Percentiles rank a stretch among this genome's conserved stretches.
Conservation (phyloP, 2,329 filamentous ascomycete genomes). For the Sodiomyces alkalinus region DNA sequence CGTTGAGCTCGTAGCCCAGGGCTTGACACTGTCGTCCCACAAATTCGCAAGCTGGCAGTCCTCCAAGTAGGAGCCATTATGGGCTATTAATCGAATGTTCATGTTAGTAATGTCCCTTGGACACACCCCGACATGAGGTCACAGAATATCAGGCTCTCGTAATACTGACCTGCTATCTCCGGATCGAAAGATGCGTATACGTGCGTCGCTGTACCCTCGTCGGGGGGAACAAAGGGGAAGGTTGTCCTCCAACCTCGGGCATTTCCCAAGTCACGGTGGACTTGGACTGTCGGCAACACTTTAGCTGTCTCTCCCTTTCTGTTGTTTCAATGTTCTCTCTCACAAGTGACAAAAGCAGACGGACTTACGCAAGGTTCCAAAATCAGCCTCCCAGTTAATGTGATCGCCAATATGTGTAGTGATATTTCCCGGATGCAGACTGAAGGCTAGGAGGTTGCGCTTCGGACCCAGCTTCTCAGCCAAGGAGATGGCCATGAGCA, state of each 20-base stretch:
- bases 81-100: too few species aligned
- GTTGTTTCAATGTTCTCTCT: conserved; percentile 4
- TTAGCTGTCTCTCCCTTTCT: too few species aligned
- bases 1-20: conserved; percentile 12
- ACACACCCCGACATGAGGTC: not conserved
- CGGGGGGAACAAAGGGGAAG: conserved; percentile 12
- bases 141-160: too few species aligned
- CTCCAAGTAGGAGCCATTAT: conserved; percentile 14
- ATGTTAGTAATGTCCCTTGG: not conserved
- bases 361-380: too few species aligned
- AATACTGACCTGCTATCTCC: not conserved
- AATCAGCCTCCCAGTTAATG: too few species aligned
- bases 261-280: conserved; percentile 2
- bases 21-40: conserved; percentile 11
- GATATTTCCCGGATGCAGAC: conserved; percentile 18
- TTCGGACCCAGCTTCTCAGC: conserved; percentile 15
- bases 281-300: not conserved
- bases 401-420: too few species aligned
- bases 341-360: too few species aligned
- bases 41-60: conserved; percentile 14
- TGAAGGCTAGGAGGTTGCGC: conserved; percentile 13
- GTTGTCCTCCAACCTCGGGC: conserved; percentile 8
- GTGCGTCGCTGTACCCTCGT: conserved; percentile 15
- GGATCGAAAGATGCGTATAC: conserved; percentile 18
- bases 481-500: conserved; percentile 15